A percentile compares a stretch with the other conserved stretches of the same genome.
These are phyloP conservation scores for Stromatinia cepivora DNA, from an alignment of 2,329 filamentous ascomycete species.

Conservation along the genomic window DNA sequence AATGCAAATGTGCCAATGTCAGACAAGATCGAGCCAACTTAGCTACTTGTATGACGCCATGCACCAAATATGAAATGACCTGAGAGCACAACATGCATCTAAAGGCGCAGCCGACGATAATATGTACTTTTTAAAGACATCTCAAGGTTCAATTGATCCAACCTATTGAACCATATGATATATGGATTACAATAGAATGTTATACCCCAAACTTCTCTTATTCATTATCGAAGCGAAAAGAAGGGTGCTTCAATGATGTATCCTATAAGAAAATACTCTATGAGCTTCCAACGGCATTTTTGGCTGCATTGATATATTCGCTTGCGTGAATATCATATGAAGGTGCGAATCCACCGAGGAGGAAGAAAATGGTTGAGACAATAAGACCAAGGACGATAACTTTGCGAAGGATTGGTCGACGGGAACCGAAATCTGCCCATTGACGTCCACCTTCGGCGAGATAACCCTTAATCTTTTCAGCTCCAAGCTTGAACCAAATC, in stretches of 20 bases:
- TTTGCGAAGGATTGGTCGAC: constrained; percentile 76
- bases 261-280: constrained; percentile 15
- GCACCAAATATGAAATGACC: neutral
- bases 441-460: constrained; percentile 68
- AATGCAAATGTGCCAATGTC: neutral
- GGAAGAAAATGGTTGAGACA: constrained; percentile 64
- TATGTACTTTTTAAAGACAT: constrained; percentile 10
- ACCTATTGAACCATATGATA: neutral
- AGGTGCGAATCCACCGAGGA: constrained; percentile 68
- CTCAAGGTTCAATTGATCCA: constrained; percentile 11
- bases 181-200: constrained; percentile 12
- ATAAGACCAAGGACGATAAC: constrained; percentile 66
- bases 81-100: neutral
- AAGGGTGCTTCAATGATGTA: constrained; percentile 10
- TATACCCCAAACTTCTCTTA: constrained; percentile 17
- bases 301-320: constrained; percentile 37
- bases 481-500: constrained; percentile 83
- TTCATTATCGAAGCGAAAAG: constrained; percentile 16
- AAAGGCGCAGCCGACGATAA: neutral
- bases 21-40: neutral
- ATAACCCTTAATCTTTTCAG: constrained; percentile 81
- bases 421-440: constrained; percentile 83
- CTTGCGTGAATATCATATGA: constrained; percentile 57
- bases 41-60: neutral
- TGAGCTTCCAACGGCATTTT: constrained; percentile 34